phyloP scores from a whole-genome alignment of 352 stramenopile species.

The Phytophthora meadii region DNA sequence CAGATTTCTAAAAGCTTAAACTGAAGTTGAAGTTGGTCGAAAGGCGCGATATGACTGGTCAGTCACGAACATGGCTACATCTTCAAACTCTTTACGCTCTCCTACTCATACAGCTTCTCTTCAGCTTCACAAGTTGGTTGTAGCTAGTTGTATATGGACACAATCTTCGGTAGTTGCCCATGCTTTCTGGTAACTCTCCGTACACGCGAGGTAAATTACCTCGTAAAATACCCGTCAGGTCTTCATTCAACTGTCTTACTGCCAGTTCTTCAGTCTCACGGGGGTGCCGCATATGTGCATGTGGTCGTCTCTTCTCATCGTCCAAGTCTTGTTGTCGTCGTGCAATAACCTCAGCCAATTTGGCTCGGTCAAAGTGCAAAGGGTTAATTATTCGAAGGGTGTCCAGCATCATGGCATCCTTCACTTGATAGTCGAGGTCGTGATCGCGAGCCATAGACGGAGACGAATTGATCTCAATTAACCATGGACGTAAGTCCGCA shows the following conservation, averaged over 20 bases:
- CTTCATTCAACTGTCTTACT: slow-evolving; percentile 63
- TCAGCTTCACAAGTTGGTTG: slow-evolving; percentile 74
- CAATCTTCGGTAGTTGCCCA: slow-evolving; percentile 71
- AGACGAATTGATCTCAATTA: slow-evolving; percentile 97
- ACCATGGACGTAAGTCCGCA: slow-evolving; percentile 88
- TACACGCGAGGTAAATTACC: slow-evolving; percentile 60
- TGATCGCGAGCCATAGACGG: slow-evolving; percentile 92
- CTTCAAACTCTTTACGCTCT: slow-evolving; percentile 1
- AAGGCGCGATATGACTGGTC: slow-evolving; percentile 10
- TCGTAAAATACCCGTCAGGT: slow-evolving; percentile 73
- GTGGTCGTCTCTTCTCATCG: slow-evolving; percentile 60
- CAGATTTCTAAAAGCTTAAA: background rate
- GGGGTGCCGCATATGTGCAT: slow-evolving; percentile 62
- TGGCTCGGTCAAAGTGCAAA: slow-evolving; percentile 78
- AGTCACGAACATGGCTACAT: slow-evolving; percentile 11
- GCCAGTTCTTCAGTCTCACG: slow-evolving; percentile 59
- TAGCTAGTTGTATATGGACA: slow-evolving; percentile 73
- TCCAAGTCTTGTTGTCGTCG: slow-evolving; percentile 67
- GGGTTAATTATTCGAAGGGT: slow-evolving; percentile 89
- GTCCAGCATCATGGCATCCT: slow-evolving; percentile 90
- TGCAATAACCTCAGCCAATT: slow-evolving; percentile 71
- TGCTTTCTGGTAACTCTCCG: slow-evolving; percentile 65
- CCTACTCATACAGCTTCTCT: slow-evolving; percentile 57
- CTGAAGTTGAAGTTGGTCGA: slow-evolving; percentile 21
- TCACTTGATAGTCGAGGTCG: slow-evolving; percentile 88